Evolutionary conservation across 2,329 filamentous ascomycete species (phyloP), one percentile per base, ranked within the genome.

Genomic region (Elsinoe arachidis): DNA sequence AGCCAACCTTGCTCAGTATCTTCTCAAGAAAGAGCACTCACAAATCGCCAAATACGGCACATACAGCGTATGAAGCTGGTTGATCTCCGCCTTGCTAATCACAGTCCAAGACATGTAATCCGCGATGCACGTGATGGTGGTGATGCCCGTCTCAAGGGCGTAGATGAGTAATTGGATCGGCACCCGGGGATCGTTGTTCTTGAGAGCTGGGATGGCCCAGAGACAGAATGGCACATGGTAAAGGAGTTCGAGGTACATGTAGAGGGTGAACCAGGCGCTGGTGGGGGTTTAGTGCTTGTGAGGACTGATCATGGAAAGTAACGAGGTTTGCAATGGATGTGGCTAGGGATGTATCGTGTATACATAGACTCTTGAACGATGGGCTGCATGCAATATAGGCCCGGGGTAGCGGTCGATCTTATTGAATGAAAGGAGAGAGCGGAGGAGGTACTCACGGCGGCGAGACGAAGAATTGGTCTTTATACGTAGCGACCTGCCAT

Each of bases 131-230:
- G 81, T 80, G 41, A 80, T 64, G 0, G 84, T 86, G 1, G 84
- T 85, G 57, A 86, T 61, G 35, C 77, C 80, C 0, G 82, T 80
- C 64, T 85, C 77, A 9, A 81, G 68, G 0, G 80, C 78, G 63
- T 80, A 86, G 2, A 82, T 69, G 1, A 87, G 75, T 1, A 87
- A 72, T 53, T 83, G 78, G 0, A 86, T 68, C 0, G 83, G 81
- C 3, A 83, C 62, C 49, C 79, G 74, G 0, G 81, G 77, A 57
- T 83, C 76, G 64, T 82, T 73, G 61, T 70, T 70, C 4, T 78
- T 62, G 9, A 86, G 68, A 1, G 75, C 82, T n/a, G 74, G 68
- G 15, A 85, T 71, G 0, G 80, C 79, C 81, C 81, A 86, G 12
- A 83, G 55, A 46, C 78, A 82, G 15, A 85, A 64, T 0, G 84